Percentiles rank a stretch among this genome's conserved stretches.
Conservation (phyloP, 2,329 filamentous ascomycete genomes). For the Curvularia sp. region DNA sequence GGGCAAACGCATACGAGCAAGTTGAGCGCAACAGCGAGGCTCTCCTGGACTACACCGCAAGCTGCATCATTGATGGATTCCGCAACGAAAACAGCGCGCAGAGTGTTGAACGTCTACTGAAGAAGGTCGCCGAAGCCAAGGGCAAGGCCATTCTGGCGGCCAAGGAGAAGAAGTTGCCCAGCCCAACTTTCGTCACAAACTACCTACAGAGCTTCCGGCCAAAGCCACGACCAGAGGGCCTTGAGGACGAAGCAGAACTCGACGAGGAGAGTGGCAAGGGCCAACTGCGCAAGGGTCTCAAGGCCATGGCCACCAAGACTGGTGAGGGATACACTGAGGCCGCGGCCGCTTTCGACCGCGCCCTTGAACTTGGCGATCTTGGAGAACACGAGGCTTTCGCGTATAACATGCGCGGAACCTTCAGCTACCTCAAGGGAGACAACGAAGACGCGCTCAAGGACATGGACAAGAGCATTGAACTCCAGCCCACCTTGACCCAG, state of each 20-base stretch:
- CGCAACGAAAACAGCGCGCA: slow-evolving; percentile 88
- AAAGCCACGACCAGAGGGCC: slow-evolving; percentile 76
- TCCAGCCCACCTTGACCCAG: slow-evolving; percentile 87
- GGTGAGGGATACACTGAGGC: slow-evolving; percentile 92
- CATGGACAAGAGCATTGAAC: slow-evolving; percentile 89
- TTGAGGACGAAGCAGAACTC: slow-evolving; percentile 83
- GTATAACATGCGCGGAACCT: slow-evolving; percentile 96
- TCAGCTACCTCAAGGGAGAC: slow-evolving; percentile 89
- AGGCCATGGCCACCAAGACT: slow-evolving; percentile 83
- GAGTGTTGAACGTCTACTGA: slow-evolving; percentile 89
- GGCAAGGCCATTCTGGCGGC: slow-evolving; percentile 84
- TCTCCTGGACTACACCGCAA: slow-evolving; percentile 95
- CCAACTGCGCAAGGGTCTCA: slow-evolving; percentile 82
- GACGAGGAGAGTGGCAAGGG: slow-evolving; percentile 80
- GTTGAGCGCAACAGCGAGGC: slow-evolving; percentile 90
- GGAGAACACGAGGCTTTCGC: slow-evolving; percentile 87
- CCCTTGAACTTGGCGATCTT: slow-evolving; percentile 80
- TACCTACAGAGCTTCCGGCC: slow-evolving; percentile 98
- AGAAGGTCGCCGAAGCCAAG: slow-evolving; percentile 96
- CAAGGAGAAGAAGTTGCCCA: slow-evolving; percentile 86
- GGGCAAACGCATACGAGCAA: slow-evolving; percentile 96
- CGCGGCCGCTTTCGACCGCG: slow-evolving; percentile 82
- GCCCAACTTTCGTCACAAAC: slow-evolving; percentile 96
- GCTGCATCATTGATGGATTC: slow-evolving; percentile 98
- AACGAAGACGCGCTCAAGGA: slow-evolving; percentile 82